Conservation (phyloP, 805 yeast genomes). For the Candida nonsorbophila region DNA sequence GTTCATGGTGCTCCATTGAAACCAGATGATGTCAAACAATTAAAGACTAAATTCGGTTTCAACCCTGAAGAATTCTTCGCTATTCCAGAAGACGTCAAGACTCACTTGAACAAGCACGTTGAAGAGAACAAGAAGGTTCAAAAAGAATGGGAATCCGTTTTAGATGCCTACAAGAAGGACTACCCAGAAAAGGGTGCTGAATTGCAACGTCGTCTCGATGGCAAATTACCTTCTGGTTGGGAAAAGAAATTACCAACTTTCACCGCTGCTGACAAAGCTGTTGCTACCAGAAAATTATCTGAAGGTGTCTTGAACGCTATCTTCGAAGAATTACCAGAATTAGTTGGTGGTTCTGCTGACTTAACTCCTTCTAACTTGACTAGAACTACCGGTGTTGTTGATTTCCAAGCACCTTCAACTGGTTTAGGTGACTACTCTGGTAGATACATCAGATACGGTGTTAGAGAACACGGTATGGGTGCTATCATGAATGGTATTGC, state of each 20-base stretch:
- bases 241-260: slow-evolving; percentile 70
- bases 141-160: slow-evolving; percentile 66
- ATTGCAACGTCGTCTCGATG: slow-evolving; percentile 68
- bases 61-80: slow-evolving; percentile 75
- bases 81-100: slow-evolving; percentile 81
- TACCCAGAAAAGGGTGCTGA: slow-evolving; percentile 80
- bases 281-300: slow-evolving; percentile 92
- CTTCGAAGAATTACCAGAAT: slow-evolving; percentile 69
- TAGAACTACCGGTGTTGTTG: slow-evolving; percentile 75
- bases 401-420: slow-evolving; percentile 85
- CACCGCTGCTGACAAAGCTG: slow-evolving; percentile 70
- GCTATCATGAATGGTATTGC: slow-evolving; percentile 96
- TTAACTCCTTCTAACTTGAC: slow-evolving; percentile 96
- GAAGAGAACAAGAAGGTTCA: slow-evolving; percentile 63
- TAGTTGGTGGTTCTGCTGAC: slow-evolving; percentile 98
- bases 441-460: slow-evolving; percentile 95
- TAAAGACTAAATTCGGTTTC: slow-evolving; percentile 82
- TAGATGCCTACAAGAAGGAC: slow-evolving; percentile 56
- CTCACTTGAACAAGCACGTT: slow-evolving; percentile 54
- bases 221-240: slow-evolving; percentile 83
- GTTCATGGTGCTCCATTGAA: slow-evolving; percentile 97
- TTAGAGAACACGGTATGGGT: slow-evolving; percentile 99
- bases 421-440: slow-evolving; percentile 85
- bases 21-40: slow-evolving; percentile 84
- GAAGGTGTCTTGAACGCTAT: slow-evolving; percentile 69